phyloP scores from a whole-genome alignment of 495 filamentous ascomycete species.

The Talaromyces proteolyticus region DNA sequence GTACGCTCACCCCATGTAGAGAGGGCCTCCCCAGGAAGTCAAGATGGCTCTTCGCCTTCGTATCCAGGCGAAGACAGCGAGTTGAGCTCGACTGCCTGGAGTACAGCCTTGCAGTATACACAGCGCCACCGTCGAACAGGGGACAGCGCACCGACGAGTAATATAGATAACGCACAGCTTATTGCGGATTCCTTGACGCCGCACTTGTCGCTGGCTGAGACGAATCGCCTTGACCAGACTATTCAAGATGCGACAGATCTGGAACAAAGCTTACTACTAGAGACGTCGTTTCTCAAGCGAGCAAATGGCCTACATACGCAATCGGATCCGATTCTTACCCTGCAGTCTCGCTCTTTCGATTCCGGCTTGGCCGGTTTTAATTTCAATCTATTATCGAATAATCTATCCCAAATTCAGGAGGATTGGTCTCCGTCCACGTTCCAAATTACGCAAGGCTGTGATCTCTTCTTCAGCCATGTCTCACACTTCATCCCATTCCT shows the following conservation, averaged over 20 bases:
- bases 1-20: no score
- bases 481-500: slow-evolving; percentile 27
- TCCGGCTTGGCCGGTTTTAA: slow-evolving; percentile 1
- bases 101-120: neutral
- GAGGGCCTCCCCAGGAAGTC: slow-evolving; percentile 8
- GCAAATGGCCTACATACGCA: slow-evolving; percentile 5
- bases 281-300: slow-evolving; percentile 10
- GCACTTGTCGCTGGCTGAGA: neutral
- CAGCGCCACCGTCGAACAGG: no score
- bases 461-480: slow-evolving; percentile 24
- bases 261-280: slow-evolving; percentile 14
- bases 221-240: neutral
- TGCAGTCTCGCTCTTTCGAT: neutral
- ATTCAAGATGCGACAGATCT: slow-evolving; percentile 1
- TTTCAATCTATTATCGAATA: slow-evolving; percentile 10
- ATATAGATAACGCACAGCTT: neutral
- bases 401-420: slow-evolving; percentile 13
- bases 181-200: neutral
- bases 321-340: slow-evolving; percentile 1
- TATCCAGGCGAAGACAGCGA: slow-evolving; percentile 7
- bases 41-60: neutral
- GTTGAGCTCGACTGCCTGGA: slow-evolving; percentile 1
- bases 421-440: slow-evolving; percentile 17
- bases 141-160: no score
- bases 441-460: slow-evolving; percentile 20